Evolutionary conservation across 306 rosid species (phyloP).

Genomic region (Clitoria ternatea): DNA sequence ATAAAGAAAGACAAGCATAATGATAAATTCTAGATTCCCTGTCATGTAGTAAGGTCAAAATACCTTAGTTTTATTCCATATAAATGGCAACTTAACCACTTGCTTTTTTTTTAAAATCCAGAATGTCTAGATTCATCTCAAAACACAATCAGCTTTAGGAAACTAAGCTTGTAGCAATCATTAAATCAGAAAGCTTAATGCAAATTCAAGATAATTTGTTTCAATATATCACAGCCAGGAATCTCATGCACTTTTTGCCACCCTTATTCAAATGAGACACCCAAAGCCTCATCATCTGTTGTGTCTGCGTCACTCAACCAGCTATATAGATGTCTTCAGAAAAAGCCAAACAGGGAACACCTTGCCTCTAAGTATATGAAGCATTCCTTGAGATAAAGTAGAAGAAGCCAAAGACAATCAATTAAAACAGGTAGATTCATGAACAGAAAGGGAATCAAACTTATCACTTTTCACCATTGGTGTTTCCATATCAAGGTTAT

Average conservation of each 20-base stretch:
- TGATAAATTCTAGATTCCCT: too few relatives aligned
- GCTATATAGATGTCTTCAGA: background rate
- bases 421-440: too few relatives aligned
- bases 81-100: too few relatives aligned
- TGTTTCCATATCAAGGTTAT: constrained; percentile 25
- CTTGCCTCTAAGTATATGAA: constrained; percentile 1
- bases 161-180: too few relatives aligned
- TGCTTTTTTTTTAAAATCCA: too few relatives aligned
- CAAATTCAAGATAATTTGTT: too few relatives aligned
- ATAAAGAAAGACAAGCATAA: too few relatives aligned
- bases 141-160: too few relatives aligned
- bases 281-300: background rate
- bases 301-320: background rate
- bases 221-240: background rate
- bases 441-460: constrained; percentile 26
- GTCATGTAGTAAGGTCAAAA: too few relatives aligned
- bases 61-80: too few relatives aligned
- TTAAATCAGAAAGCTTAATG: too few relatives aligned
- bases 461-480: constrained; percentile 28
- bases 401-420: constrained; percentile 31
- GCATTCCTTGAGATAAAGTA: background rate
- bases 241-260: background rate
- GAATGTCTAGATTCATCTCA: too few relatives aligned
- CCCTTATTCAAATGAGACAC: background rate
- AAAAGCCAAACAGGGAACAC: background rate